phyloP scores from a whole-genome alignment of 768 basidiomycete species.

The Termitomyces sp. region DNA sequence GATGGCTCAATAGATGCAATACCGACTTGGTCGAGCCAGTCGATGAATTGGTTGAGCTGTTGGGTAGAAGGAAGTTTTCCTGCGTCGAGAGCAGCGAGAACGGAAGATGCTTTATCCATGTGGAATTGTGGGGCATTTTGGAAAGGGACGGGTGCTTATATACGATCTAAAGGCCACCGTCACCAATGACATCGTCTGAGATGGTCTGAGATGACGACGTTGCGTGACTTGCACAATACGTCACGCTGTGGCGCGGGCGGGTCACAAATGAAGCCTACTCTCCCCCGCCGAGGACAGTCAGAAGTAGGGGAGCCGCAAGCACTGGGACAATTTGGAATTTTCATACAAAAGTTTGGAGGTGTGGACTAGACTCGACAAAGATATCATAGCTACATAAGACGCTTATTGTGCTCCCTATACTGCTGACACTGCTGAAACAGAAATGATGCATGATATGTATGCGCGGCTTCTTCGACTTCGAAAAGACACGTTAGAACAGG shows the following conservation, averaged over 20 bases:
- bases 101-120: conserved; percentile 63
- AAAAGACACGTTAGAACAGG: background rate
- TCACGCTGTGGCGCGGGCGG: background rate
- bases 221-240: background rate
- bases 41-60: conserved; percentile 50
- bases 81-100: conserved; percentile 65
- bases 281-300: too few relatives aligned
- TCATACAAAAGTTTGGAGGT: too few relatives aligned
- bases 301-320: too few relatives aligned
- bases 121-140: background rate
- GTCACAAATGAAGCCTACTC: too few relatives aligned
- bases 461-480: background rate
- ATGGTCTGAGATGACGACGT: background rate
- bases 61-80: conserved; percentile 66
- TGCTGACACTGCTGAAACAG: background rate
- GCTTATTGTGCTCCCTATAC: background rate
- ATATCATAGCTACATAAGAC: background rate
- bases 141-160: background rate
- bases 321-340: too few relatives aligned
- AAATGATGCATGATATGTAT: background rate
- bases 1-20: conserved; percentile 42
- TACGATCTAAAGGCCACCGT: background rate
- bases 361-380: background rate
- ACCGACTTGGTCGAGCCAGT: conserved; percentile 49
- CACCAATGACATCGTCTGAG: conserved; percentile 9